Conservation (phyloP, 2,329 filamentous ascomycete genomes). For the Penicillium expansum region DNA sequence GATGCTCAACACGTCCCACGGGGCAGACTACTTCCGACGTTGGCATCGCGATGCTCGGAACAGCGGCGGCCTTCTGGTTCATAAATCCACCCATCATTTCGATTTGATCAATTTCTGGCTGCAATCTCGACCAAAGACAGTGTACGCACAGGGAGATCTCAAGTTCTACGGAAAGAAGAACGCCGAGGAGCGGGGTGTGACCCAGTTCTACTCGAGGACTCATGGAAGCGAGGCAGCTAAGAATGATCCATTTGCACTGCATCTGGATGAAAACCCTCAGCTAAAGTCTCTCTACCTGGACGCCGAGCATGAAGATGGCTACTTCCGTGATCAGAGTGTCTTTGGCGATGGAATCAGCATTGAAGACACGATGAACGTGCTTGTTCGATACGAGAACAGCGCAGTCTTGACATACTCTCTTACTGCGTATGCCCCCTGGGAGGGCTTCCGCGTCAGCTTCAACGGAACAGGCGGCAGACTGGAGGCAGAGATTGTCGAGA, state of each 20-base stretch:
- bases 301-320: slow-evolving; percentile 62
- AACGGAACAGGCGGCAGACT: slow-evolving; percentile 56
- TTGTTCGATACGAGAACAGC: slow-evolving; percentile 57
- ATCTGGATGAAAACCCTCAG: slow-evolving; percentile 53
- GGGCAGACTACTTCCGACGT: slow-evolving; percentile 62
- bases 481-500: slow-evolving; percentile 63
- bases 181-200: slow-evolving; percentile 55
- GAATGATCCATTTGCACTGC: slow-evolving; percentile 58
- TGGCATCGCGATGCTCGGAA: slow-evolving; percentile 63
- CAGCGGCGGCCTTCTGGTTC: slow-evolving; percentile 58
- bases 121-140: slow-evolving; percentile 53
- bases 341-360: slow-evolving; percentile 64
- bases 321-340: slow-evolving; percentile 61
- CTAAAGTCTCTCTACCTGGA: slow-evolving; percentile 61
- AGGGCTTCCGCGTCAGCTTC: slow-evolving; percentile 29
- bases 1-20: slow-evolving; percentile 62
- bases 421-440: slow-evolving; percentile 58
- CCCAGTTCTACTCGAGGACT: slow-evolving; percentile 52
- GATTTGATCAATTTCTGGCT: slow-evolving; percentile 65
- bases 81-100: slow-evolving; percentile 64
- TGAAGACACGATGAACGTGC: slow-evolving; percentile 62
- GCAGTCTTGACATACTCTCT: slow-evolving; percentile 58
- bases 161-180: slow-evolving; percentile 63
- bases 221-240: slow-evolving; percentile 52
- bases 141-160: slow-evolving; percentile 59